Conservation (phyloP, 805 yeast species). For the Candida tammaniensis region DNA sequence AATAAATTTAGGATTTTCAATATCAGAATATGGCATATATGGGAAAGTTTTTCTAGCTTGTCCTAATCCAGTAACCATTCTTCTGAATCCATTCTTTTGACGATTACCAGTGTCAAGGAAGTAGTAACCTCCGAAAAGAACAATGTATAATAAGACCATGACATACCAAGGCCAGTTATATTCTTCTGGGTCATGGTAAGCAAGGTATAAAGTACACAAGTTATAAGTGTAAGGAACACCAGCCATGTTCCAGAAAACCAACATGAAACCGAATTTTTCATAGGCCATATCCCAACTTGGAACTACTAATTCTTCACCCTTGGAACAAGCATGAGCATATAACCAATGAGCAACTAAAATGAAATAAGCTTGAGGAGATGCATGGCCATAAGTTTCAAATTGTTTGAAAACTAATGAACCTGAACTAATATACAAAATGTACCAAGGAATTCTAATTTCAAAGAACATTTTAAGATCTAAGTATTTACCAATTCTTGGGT, state of each 20-base stretch:
- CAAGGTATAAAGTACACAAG: slow-evolving; percentile 82
- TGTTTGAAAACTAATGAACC: slow-evolving; percentile 76
- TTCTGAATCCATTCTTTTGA: slow-evolving; percentile 91
- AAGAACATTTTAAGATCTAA: slow-evolving; percentile 92
- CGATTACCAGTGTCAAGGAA: slow-evolving; percentile 94
- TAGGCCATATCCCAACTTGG: slow-evolving; percentile 99
- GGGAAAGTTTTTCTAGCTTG: slow-evolving; percentile 86
- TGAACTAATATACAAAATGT: slow-evolving; percentile 74
- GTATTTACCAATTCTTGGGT: slow-evolving; percentile 89
- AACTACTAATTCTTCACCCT: slow-evolving; percentile 95
- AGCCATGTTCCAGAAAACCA: slow-evolving; percentile 97
- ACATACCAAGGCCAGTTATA: slow-evolving; percentile 70
- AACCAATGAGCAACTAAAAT: slow-evolving; percentile 85
- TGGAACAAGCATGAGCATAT: slow-evolving; percentile 94
- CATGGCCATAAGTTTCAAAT: slow-evolving; percentile 75
- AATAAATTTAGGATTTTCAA: slow-evolving; percentile 82
- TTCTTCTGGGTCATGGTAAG: slow-evolving; percentile 79
- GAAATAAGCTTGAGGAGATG: slow-evolving; percentile 71
- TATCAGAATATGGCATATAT: slow-evolving; percentile 77
- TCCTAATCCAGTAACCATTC: slow-evolving; percentile 75
- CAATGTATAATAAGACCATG: slow-evolving; percentile 52
- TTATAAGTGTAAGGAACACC: slow-evolving; percentile 99
- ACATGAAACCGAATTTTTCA: slow-evolving; percentile 99
- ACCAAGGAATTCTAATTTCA: slow-evolving; percentile 98
- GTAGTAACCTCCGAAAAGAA: slow-evolving; percentile 72